These are phyloP conservation scores for Discostella stelligeroides DNA, from an alignment of 108 stramenopile species.

Conservation along the genomic window DNA sequence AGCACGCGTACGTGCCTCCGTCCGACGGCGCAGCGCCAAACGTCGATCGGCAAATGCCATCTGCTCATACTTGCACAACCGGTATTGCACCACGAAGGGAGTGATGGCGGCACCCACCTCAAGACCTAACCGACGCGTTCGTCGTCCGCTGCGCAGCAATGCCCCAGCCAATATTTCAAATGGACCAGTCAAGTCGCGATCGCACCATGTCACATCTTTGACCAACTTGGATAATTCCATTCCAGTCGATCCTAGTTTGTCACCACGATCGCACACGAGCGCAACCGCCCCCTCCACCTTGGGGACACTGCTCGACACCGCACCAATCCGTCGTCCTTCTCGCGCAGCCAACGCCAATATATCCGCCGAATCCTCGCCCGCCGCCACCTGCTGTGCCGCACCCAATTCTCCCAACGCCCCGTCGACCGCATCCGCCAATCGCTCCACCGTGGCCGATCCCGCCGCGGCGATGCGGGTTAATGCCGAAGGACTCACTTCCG, in stretches of 20 bases:
- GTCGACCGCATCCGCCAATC: conserved; percentile 38
- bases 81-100: conserved; percentile 77
- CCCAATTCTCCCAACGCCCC: conserved; percentile 42
- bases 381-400: conserved; percentile 44
- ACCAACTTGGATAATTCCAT: conserved; percentile 78
- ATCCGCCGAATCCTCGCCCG: conserved; percentile 81
- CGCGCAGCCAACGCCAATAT: conserved; percentile 66
- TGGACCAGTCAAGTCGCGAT: conserved; percentile 49
- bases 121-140: conserved; percentile 74
- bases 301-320: conserved; percentile 79
- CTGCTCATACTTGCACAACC: conserved; percentile 72
- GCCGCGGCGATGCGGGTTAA: conserved; percentile 76
- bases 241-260: conserved; percentile 63
- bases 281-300: conserved; percentile 81
- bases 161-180: conserved; percentile 65
- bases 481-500: conserved; percentile 79
- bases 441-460: conserved; percentile 42
- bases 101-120: conserved; percentile 74
- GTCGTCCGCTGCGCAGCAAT: conserved; percentile 66
- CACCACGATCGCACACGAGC: conserved; percentile 66
- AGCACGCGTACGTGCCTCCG: conserved; percentile 63
- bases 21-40: conserved; percentile 55
- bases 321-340: conserved; percentile 75
- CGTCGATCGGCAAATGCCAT: conserved; percentile 84
- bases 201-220: conserved; percentile 59